Evolutionary conservation across 768 basidiomycete species (phyloP), one percentile per base, ranked within the genome.

Genomic region (Rossbeevera mucosa): DNA sequence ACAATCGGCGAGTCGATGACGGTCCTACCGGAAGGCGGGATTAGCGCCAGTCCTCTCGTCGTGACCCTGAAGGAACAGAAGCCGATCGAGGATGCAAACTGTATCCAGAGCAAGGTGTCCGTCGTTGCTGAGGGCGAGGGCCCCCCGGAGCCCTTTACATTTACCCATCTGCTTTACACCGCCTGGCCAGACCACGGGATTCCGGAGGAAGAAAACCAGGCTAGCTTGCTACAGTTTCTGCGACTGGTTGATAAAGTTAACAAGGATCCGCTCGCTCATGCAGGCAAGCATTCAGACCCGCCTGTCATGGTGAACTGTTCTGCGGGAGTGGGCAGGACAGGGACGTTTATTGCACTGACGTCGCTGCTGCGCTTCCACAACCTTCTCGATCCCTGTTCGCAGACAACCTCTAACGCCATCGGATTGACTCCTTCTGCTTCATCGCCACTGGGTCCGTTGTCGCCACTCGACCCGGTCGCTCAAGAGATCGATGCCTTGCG

Each of bases 121-220:
- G 59, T 88, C 46, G 58, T 72, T 33, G 72, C 76, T 40, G 59
- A 79, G 51, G 56, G 63, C 40, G 55, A 54, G 9, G 44, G 50
- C 22, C 49, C 64, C 21, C 61, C 61, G 9, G 64, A 74, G 36
- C 59, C 76, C 18, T 64, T 82, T 47, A 65, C 75, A 26, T 88
- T 91, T 67, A 78, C 78, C 44, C 91, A 92, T 63, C 57, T 92
- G 67, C 66, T 91, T 29, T 92, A 85, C 62, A 70, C 74, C 18
- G 82, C 83, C 2, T 93, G 91, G 91, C 91, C 91, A 14, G 91
- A 93, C 66, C 83, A 90, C 59, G 87, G 89, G 24, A 81, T 92
- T n/a, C 91, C 91, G 9, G 65, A 76, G 36, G 73, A 72, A 30
- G 73, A 80, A 51, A 81, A 90, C 54, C 78, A 77, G 38, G 72